These are phyloP conservation scores for Aspergillus niger DNA, from an alignment of 2,329 filamentous ascomycete species.

Conservation along the genomic window DNA sequence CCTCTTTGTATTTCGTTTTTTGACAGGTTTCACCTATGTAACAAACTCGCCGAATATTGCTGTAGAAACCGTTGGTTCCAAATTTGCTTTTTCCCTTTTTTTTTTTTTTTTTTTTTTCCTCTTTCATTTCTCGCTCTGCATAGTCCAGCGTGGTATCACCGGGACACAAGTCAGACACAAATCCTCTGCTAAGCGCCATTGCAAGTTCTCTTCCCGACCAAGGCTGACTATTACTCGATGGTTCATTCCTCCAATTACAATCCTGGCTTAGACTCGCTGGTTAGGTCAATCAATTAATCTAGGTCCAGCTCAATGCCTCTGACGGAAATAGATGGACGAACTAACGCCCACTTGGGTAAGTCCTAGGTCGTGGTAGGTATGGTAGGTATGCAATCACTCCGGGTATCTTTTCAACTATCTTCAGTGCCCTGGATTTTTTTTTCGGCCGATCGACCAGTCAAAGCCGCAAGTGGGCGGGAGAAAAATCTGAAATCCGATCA, in stretches of 20 bases:
- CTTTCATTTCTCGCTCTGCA: background rate
- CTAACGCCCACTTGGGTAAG: background rate
- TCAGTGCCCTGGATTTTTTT: background rate
- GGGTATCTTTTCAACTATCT: background rate
- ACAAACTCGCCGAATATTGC: slow-evolving; percentile 8
- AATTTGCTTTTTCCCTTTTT: too few species aligned
- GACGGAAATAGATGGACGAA: background rate
- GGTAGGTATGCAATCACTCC: slow-evolving; percentile 10
- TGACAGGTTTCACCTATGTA: slow-evolving; percentile 22
- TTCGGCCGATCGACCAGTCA: slow-evolving; percentile 1
- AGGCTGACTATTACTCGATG: background rate
- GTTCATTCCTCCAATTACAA: background rate
- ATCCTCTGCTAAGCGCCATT: background rate
- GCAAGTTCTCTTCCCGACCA: background rate
- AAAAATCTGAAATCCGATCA: slow-evolving; percentile 7
- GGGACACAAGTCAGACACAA: too few species aligned
- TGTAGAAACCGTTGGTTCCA: slow-evolving; percentile 11
- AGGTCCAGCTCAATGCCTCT: background rate
- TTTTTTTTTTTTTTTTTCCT: background rate
- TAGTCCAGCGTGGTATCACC: too few species aligned
- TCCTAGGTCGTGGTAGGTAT: background rate
- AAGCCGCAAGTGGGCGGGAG: background rate
- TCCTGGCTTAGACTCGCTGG: background rate
- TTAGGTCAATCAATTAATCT: background rate
- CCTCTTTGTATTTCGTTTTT: slow-evolving; percentile 11